Base-by-base conservation (phyloP, 106 monocot species). In the Phalaenopsis equestris region DNA sequence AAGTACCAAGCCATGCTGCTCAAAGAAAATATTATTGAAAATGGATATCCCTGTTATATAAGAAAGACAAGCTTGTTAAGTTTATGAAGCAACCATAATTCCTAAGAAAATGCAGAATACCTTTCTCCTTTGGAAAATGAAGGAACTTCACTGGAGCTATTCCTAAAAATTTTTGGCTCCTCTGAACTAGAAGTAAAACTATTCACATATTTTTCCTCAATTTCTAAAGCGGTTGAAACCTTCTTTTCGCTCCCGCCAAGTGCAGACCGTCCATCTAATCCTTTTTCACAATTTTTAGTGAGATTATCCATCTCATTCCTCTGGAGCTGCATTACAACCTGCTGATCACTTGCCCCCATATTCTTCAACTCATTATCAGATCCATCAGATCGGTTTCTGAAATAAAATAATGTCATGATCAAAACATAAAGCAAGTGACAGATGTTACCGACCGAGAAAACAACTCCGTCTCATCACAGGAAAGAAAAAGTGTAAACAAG, bases 121-220 rank as follows among this genome's bases (percentile, higher is more conserved):
- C 90, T 90, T 75, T 80, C 83, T 65, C 43, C 80, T 87, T 81
- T 90, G 42, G 82, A 75, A 30, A 79, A 76, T 39, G 36, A 47
- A 47, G 77, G 11, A 81, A 79, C 49, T 30, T 86, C 86, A 19
- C 77, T 78, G 56, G 82, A 19, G 49, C 47, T 78, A 42, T 61
- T 79, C 41, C 56, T 55, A 56, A 68, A 86, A 75, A 38, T 18
- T 75, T 45, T 83, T 45, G 49, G 84, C 77, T 85, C 86, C 73
- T 80, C 79, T 70, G 12, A 21, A 74, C 15, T 74, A 74, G 8
- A 12, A 70, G 74, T 56, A 68, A 39, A 45, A 49, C 49, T 19
- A 23, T 18, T 42, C 39, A 68, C 24, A 73, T 23, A 39, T 3
- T 85, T 86, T 73, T 81, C 83, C 45, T 83, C 79, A 41, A 21